These are phyloP conservation scores for Marchantia paleacea DNA, from an alignment of 225 moss, liverwort and hornwort genomes.

Conservation along the genomic window DNA sequence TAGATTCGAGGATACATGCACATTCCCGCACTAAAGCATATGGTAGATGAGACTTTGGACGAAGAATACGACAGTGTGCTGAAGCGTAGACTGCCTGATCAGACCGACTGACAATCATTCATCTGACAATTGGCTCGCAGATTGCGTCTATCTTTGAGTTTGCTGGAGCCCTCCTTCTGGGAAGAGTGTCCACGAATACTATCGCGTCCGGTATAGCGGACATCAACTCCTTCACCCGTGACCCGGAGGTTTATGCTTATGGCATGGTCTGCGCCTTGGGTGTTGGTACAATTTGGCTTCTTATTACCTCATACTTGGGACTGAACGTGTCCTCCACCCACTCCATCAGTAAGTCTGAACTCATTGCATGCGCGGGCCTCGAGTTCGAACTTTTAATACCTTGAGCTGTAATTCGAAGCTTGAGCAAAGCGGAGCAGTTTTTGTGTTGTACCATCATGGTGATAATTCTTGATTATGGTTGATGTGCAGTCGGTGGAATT, in stretches of 20 bases:
- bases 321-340: slow-evolving; percentile 67
- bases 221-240: slow-evolving; percentile 46
- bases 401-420: slow-evolving; percentile 46
- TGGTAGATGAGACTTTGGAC: too few species aligned
- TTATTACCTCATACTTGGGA: slow-evolving; percentile 56
- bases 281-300: slow-evolving; percentile 63
- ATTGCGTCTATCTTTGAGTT: slow-evolving; percentile 75
- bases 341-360: slow-evolving; percentile 55
- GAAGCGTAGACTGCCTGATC: not conserved
- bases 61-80: too few species aligned
- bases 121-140: slow-evolving; percentile 22
- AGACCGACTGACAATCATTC: not conserved
- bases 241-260: slow-evolving; percentile 70
- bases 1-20: too few species aligned
- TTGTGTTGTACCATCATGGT: not conserved
- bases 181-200: slow-evolving; percentile 68
- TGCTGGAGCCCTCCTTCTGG: slow-evolving; percentile 57
- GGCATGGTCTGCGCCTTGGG: slow-evolving; percentile 76
- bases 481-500: slow-evolving; percentile 49
- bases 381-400: slow-evolving; percentile 47
- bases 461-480: not conserved
- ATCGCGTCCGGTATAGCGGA: slow-evolving; percentile 67
- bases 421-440: not conserved
- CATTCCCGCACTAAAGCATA: too few species aligned
- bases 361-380: too few species aligned